Evolutionary conservation across 169 alveolate genomes (phyloP).

Genomic region (Fabrea salina): DNA sequence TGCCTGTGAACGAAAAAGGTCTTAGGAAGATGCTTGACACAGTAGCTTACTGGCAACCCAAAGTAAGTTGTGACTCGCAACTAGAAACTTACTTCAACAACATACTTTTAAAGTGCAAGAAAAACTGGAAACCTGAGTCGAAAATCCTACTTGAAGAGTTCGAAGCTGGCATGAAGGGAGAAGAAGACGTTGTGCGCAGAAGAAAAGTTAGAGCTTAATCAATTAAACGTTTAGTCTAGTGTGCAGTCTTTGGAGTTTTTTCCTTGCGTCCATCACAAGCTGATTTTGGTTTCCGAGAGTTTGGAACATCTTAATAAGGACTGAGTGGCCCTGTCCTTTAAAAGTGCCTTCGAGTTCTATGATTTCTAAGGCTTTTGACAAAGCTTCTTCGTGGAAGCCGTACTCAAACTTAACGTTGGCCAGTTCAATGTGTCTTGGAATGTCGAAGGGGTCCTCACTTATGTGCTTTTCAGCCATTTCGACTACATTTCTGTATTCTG

Average conservation of each 20-base stretch:
- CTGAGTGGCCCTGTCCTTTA: not conserved
- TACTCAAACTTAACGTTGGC: conserved; percentile 4
- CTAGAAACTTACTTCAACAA: not conserved
- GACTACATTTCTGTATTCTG: too few relatives aligned
- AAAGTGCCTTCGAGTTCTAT: conserved; percentile 5
- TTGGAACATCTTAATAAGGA: not conserved
- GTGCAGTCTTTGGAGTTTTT: not conserved
- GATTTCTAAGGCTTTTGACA: not conserved
- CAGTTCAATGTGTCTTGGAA: not conserved
- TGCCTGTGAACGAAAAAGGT: conserved; percentile 23
- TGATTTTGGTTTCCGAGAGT: not conserved
- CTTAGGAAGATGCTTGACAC: conserved; percentile 24
- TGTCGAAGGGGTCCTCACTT: not conserved
- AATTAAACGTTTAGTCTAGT: not conserved
- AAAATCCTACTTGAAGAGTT: conserved; percentile 25
- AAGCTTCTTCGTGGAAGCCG: conserved; percentile 12
- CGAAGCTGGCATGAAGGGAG: conserved; percentile 28
- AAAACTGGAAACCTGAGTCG: conserved; percentile 16
- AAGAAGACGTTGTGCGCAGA: conserved; percentile 6
- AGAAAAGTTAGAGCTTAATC: not conserved
- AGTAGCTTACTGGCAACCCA: not conserved
- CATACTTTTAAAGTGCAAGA: not conserved
- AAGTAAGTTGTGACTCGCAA: not conserved
- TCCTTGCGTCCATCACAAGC: not conserved
- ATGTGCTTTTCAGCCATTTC: too few relatives aligned